Conservation (phyloP, 1,284 basidiomycete species). For the Inonotus obliquus region DNA sequence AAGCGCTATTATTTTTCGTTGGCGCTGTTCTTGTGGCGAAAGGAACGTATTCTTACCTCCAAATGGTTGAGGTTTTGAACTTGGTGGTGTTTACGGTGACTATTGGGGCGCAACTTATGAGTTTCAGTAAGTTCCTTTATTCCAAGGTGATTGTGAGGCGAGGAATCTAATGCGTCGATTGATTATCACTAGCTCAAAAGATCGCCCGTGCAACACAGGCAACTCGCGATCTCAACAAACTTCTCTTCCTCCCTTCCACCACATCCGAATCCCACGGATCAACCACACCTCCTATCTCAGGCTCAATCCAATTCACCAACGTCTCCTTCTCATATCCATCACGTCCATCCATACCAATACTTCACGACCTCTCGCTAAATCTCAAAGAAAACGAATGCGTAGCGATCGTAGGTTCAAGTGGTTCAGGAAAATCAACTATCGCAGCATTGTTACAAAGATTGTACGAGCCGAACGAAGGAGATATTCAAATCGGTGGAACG, state of each 20-base stretch:
- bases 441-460: conserved; percentile 79
- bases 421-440: conserved; percentile 87
- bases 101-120: conserved; percentile 85
- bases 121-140: conserved; percentile 63
- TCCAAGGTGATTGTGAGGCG: neutral
- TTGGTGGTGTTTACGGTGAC: conserved; percentile 92
- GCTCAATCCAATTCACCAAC: conserved; percentile 63
- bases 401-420: conserved; percentile 84
- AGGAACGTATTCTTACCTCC: conserved; percentile 81
- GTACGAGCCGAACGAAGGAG: conserved; percentile 73
- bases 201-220: conserved; percentile 81
- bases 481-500: conserved; percentile 52
- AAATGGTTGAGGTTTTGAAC: conserved; percentile 88
- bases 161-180: conserved; percentile 19
- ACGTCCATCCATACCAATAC: conserved; percentile 66
- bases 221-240: conserved; percentile 68
- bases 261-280: conserved; percentile 68
- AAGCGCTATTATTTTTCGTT: conserved; percentile 88
- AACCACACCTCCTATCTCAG: conserved; percentile 59
- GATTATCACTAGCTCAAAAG: conserved; percentile 53
- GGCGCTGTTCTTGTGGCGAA: conserved; percentile 78
- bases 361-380: conserved; percentile 61
- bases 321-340: conserved; percentile 83
- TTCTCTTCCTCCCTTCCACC: conserved; percentile 55
- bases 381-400: conserved; percentile 75